Evolutionary conservation across 148 eudicot genomes (phyloP).

Genomic region (Rhododendron mucronatum): DNA sequence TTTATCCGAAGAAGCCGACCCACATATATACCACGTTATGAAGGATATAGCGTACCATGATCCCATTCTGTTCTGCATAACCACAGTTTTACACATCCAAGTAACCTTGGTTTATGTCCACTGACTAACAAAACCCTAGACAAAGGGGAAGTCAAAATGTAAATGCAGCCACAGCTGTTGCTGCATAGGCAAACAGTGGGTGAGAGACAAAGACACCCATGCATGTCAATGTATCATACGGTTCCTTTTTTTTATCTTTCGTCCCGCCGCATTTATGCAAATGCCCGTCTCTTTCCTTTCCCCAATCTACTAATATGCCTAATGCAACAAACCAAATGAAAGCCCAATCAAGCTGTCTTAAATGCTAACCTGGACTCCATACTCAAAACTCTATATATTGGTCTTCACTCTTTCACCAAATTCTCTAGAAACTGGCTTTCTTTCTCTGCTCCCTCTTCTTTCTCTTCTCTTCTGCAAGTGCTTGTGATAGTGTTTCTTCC

Average conservation of each 20-base stretch:
- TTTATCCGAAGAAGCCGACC: background rate
- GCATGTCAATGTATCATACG: background rate
- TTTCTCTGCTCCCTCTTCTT: slow-evolving; percentile 22
- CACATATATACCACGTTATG: too few species aligned
- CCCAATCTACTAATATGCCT: background rate
- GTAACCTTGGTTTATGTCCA: background rate
- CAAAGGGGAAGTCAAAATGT: background rate
- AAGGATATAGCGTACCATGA: background rate
- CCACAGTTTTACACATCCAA: background rate
- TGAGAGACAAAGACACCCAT: background rate
- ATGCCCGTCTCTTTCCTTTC: slow-evolving; percentile 11
- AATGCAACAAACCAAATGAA: background rate
- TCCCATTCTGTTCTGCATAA: background rate
- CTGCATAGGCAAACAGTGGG: slow-evolving; percentile 6
- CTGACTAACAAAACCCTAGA: background rate
- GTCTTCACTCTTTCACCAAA: background rate
- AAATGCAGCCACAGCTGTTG: background rate
- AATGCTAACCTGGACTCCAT: slow-evolving; percentile 5
- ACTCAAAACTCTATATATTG: background rate
- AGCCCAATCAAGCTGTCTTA: background rate
- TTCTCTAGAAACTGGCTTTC: slow-evolving; percentile 15
- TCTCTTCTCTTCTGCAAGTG: slow-evolving; percentile 27
- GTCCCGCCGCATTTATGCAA: slow-evolving; percentile 5
- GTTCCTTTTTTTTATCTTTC: background rate
- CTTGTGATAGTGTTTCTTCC: too few species aligned